Evolutionary conservation across 176 grass and related monocot species (phyloP).

Genomic region (Oryza meyeriana): DNA sequence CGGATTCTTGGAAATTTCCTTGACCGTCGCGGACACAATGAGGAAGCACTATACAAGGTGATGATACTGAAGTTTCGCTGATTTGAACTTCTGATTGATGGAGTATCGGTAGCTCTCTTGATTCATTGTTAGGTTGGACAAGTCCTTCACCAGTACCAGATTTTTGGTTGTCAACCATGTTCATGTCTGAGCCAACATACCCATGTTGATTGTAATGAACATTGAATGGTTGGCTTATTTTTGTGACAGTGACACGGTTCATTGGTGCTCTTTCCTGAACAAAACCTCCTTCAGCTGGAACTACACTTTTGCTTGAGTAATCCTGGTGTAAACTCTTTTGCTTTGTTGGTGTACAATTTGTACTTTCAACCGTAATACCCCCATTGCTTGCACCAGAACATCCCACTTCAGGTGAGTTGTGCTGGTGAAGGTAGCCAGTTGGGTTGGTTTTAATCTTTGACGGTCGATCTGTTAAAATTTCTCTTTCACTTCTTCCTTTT

Average conservation of each 20-base stretch:
- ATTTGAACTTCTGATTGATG: background rate
- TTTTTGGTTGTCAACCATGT: background rate
- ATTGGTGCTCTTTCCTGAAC: background rate
- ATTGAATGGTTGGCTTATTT: background rate
- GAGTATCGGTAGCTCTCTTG: background rate
- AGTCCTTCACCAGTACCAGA: background rate
- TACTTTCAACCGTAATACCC: background rate
- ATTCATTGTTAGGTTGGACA: background rate
- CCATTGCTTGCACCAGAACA: background rate
- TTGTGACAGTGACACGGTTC: background rate
- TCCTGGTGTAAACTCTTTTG: background rate
- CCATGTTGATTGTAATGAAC: background rate
- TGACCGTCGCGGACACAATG: background rate
- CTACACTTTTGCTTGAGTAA: constrained; percentile 13
- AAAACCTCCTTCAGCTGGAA: background rate
- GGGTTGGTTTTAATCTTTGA: background rate
- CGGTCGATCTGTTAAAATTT: background rate
- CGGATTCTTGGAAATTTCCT: background rate
- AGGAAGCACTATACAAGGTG: background rate
- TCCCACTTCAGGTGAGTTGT: background rate
- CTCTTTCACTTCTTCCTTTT: constrained; percentile 22
- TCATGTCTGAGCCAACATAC: background rate
- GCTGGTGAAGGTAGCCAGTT: background rate
- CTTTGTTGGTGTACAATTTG: background rate
- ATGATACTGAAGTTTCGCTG: too few relatives aligned